Conservation (phyloP, 1,284 basidiomycete genomes). For the Cryptococcus sp. region DNA sequence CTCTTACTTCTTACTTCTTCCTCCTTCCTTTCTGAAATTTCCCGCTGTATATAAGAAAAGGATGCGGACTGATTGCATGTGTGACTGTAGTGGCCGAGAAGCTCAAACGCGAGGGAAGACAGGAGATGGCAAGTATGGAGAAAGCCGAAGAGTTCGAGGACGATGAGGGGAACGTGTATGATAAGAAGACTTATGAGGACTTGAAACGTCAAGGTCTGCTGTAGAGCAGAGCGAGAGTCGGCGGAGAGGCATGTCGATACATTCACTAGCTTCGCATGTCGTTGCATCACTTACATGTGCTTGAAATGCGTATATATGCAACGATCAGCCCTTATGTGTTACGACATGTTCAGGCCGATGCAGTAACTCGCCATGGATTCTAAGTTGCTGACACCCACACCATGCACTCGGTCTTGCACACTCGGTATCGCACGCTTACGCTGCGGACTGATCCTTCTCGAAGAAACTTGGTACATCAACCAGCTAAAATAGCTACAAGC, state of each 20-base stretch:
- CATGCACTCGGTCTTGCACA: too few relatives aligned
- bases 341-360: too few relatives aligned
- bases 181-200: conserved; percentile 52
- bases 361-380: too few relatives aligned
- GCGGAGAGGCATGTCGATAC: too few relatives aligned
- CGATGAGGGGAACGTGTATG: conserved; percentile 92
- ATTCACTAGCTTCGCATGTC: too few relatives aligned
- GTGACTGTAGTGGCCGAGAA: conserved; percentile 79
- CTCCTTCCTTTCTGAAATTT: not conserved
- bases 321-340: too few relatives aligned
- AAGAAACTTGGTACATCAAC: not conserved
- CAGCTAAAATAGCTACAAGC: too few relatives aligned
- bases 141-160: conserved; percentile 97
- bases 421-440: too few relatives aligned
- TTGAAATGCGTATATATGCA: too few relatives aligned
- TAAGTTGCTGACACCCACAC: too few relatives aligned
- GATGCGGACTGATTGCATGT: conserved; percentile 1
- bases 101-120: conserved; percentile 87
- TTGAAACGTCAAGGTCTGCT: conserved; percentile 53
- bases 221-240: conserved; percentile 19
- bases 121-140: conserved; percentile 86
- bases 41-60: not conserved
- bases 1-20: not conserved
- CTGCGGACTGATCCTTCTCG: not conserved
- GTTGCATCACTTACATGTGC: too few relatives aligned